Percentiles rank a stretch among this genome's conserved stretches.
Conservation (phyloP, 441 rosid species). For the Croton setiger region DNA sequence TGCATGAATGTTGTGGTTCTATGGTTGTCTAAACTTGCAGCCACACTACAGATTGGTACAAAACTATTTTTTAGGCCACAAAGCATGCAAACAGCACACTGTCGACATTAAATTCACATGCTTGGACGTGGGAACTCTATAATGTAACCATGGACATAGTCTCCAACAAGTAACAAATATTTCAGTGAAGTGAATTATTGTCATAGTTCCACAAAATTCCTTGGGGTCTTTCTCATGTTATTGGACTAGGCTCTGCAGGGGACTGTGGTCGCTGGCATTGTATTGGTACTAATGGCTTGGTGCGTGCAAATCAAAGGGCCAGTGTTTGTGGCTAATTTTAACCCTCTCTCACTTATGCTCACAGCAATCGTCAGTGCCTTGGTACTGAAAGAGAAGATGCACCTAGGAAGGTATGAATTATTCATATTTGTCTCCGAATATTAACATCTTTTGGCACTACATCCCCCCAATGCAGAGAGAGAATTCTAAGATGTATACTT, state of each 20-base stretch:
- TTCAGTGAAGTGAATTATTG: neutral
- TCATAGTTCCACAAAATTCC: neutral
- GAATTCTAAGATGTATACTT: neutral
- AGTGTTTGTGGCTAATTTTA: slow-evolving; percentile 16
- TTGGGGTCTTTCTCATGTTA: neutral
- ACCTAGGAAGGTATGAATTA: slow-evolving; percentile 17
- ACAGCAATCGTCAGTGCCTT: slow-evolving; percentile 4
- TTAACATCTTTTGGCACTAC: neutral
- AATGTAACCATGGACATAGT: neutral
- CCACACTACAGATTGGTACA: no score
- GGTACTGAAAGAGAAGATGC: slow-evolving; percentile 15
- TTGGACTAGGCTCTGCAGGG: slow-evolving; percentile 9
- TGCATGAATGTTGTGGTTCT: no score
- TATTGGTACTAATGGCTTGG: neutral
- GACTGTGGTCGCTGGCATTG: slow-evolving; percentile 11
- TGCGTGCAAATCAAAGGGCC: slow-evolving; percentile 18
- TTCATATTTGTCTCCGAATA: neutral
- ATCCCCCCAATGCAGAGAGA: neutral
- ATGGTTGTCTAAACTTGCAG: no score
- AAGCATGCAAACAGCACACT: neutral
- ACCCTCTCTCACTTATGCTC: slow-evolving; percentile 11
- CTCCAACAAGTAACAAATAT: neutral
- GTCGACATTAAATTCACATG: neutral
- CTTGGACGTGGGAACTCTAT: neutral
- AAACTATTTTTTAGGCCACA: no score